These are phyloP conservation scores for Apiotrichum laibachii DNA, from an alignment of 1,284 basidiomycete species.

Conservation along the genomic window DNA sequence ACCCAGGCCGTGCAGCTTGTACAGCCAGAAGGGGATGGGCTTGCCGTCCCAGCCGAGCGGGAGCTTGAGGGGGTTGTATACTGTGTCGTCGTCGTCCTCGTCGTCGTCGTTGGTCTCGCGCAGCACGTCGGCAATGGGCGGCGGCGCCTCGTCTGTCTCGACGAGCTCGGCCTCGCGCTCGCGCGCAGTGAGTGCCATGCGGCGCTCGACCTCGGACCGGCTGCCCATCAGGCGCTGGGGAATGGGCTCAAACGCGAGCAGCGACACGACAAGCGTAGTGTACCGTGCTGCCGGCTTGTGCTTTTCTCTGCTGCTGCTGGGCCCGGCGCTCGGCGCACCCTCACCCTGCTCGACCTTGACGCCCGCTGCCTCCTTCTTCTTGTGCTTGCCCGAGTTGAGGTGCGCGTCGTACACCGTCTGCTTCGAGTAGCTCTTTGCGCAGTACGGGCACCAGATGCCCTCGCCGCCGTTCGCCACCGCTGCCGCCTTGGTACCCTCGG, in stretches of 20 bases:
- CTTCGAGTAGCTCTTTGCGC: conserved; percentile 90
- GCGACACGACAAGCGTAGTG: conserved; percentile 66
- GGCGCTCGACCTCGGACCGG: conserved; percentile 91
- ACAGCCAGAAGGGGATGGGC: conserved; percentile 98
- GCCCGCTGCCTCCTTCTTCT: conserved; percentile 67
- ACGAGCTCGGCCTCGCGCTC: conserved; percentile 95
- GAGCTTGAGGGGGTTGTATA: conserved; percentile 96
- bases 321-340: conserved; percentile 10
- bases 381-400: conserved; percentile 88
- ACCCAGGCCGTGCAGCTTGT: conserved; percentile 94
- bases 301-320: conserved; percentile 57
- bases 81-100: conserved; percentile 89
- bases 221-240: conserved; percentile 74
- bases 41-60: conserved; percentile 98
- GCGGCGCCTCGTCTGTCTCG: conserved; percentile 65
- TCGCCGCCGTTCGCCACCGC: conserved; percentile 19
- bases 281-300: conserved; percentile 67
- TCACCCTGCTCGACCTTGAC: conserved; percentile 37
- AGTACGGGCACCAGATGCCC: conserved; percentile 94
- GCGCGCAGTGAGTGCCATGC: conserved; percentile 90
- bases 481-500: conserved; percentile 51
- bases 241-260: conserved; percentile 63
- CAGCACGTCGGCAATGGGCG: conserved; percentile 54
- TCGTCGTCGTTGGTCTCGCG: conserved; percentile 59
- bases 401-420: conserved; percentile 98